These are phyloP conservation scores for Alternaria ventricosa DNA, from an alignment of 2,329 filamentous ascomycete genomes.

Conservation along the genomic window DNA sequence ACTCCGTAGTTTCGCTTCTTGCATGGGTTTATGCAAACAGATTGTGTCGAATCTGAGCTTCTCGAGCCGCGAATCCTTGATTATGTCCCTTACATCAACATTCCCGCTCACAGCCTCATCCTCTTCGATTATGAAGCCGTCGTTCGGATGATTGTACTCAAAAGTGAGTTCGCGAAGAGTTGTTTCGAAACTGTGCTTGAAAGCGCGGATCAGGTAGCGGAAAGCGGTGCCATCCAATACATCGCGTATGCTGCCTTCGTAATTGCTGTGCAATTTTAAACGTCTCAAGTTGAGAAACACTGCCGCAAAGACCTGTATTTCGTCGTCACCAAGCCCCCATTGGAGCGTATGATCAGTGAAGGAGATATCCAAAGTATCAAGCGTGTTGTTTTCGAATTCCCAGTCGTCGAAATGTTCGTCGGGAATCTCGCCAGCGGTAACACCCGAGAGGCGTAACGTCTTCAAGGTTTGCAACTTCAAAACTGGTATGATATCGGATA, in stretches of 20 bases:
- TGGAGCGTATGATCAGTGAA: background rate
- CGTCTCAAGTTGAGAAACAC: constrained; percentile 1
- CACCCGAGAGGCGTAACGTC: background rate
- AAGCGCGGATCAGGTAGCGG: constrained; percentile 8
- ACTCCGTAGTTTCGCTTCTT: constrained; percentile 4
- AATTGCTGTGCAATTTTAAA: constrained; percentile 2
- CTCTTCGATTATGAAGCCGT: background rate
- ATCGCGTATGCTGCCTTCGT: background rate
- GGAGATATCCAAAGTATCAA: constrained; percentile 7
- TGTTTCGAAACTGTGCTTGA: constrained; percentile 9
- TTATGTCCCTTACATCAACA: constrained; percentile 2
- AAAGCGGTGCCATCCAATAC: constrained; percentile 2
- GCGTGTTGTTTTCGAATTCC: constrained; percentile 7
- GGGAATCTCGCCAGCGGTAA: background rate
- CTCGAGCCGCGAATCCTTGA: constrained; percentile 10
- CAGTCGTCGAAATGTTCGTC: background rate
- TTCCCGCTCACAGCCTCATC: background rate
- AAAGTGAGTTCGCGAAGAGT: constrained; percentile 12
- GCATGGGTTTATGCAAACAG: constrained; percentile 8
- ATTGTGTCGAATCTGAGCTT: constrained; percentile 13
- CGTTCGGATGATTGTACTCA: background rate
- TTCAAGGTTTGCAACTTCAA: constrained; percentile 4
- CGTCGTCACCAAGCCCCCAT: constrained; percentile 3
- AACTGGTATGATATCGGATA: background rate
- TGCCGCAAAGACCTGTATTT: constrained; percentile 2